Evolutionary conservation across 495 filamentous ascomycete genomes (phyloP), one percentile per base, ranked within the genome.

Genomic region (Darksidea phi): DNA sequence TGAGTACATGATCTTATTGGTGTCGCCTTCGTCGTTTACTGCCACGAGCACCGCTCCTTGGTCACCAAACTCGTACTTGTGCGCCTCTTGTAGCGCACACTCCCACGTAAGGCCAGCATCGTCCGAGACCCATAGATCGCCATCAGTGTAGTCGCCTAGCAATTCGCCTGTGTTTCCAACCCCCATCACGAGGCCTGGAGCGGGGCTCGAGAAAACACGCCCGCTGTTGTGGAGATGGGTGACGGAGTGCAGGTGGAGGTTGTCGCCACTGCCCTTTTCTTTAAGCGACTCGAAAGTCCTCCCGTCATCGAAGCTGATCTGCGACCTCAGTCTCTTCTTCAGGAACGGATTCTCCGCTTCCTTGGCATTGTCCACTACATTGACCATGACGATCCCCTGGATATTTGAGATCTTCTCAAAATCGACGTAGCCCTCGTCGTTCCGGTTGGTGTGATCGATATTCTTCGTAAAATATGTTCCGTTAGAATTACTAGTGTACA

Each of bases 21-120:
- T 88, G 18, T 73, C 67, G 20, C 72, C 79, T 38, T 80, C 77
- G 64, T 96, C 90, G 34, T 78, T 76, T 38, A 96, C 76, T 7
- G 94, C 94, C 34, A 96, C 79, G 2, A 98, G 77, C 21, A 97
- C 83, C 21, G 91, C 87, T 6, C 94, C 94, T 64, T 93, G 84
- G 61, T 96, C 91, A 26, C 93, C 94, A 73, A 97, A 92, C 68
- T 95, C 91, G 73, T 96, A 97, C 70, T 88, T 93, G 72, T 97
- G 91, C 5, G 92, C 86, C n/a, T 87, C 86, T 20, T 91, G 76
- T 6, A 86, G 79, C 1, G 85, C 89, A 63, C 79, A 74, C 6
- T 66, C 80, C 94, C 94, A 98, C 12, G 85, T 95, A 55, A 87
- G 70, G 38, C 94, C 94, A 4, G 91, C 94, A 73, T 97, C 88